A percentile compares a stretch with the other conserved stretches of the same genome.
phyloP scores from a whole-genome alignment of 352 stramenopile genomes.

The Phytopythium delawarense region DNA sequence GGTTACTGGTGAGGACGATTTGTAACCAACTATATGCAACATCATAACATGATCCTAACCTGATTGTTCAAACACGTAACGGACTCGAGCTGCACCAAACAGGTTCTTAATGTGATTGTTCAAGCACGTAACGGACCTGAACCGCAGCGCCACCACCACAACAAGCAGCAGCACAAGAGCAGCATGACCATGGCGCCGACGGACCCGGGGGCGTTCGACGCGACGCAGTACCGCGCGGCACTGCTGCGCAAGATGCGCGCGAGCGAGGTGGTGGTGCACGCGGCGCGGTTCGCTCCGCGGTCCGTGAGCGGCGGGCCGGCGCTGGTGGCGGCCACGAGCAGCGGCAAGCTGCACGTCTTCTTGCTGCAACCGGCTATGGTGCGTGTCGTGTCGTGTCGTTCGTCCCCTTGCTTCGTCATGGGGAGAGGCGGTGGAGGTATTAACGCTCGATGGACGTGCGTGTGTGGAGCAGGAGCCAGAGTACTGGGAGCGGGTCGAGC shows the following conservation, averaged over 20 bases:
- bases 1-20: too few relatives aligned
- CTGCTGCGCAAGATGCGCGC: slow-evolving; percentile 52
- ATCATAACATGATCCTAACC: too few relatives aligned
- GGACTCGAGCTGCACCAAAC: too few relatives aligned
- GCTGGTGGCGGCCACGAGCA: slow-evolving; percentile 66
- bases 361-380: slow-evolving; percentile 39
- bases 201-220: slow-evolving; percentile 58
- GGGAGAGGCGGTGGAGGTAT: not conserved
- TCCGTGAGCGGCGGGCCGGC: slow-evolving; percentile 20
- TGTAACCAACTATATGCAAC: too few relatives aligned
- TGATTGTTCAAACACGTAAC: too few relatives aligned
- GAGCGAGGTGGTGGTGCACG: slow-evolving; percentile 50
- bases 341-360: slow-evolving; percentile 57
- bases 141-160: too few relatives aligned
- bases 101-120: too few relatives aligned
- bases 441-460: not conserved
- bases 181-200: slow-evolving; percentile 14
- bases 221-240: slow-evolving; percentile 35
- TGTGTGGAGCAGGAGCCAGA: slow-evolving; percentile 13
- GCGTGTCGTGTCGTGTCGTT: not conserved
- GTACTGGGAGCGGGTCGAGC: slow-evolving; percentile 47
- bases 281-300: slow-evolving; percentile 45
- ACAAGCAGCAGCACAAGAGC: not conserved
- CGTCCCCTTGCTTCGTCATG: not conserved
- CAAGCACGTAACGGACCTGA: too few relatives aligned